Evolutionary conservation across 2,329 filamentous ascomycete genomes (phyloP).

Genomic region (Endoconidiophora laricicola): DNA sequence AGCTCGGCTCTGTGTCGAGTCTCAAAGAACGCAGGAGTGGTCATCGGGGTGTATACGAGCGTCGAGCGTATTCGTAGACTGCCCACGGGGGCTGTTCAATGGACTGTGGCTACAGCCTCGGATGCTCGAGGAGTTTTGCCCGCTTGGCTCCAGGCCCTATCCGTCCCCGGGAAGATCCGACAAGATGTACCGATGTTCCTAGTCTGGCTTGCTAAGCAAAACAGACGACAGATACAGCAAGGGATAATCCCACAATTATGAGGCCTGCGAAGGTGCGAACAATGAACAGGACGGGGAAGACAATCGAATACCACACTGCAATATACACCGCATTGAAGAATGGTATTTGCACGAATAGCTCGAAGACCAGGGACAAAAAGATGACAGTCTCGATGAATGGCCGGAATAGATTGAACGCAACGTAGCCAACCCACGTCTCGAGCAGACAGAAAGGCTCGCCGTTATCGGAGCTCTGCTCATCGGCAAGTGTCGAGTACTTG

Average conservation of each 20-base stretch:
- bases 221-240: slow-evolving; percentile 7
- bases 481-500: neutral
- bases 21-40: slow-evolving; percentile 35
- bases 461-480: neutral
- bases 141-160: slow-evolving; percentile 46
- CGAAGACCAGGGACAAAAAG: slow-evolving; percentile 4
- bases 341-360: neutral
- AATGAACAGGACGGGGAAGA: neutral
- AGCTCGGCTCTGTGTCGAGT: slow-evolving; percentile 44
- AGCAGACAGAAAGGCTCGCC: slow-evolving; percentile 6
- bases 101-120: slow-evolving; percentile 63
- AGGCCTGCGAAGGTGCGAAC: slow-evolving; percentile 4
- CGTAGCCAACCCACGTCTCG: slow-evolving; percentile 11
- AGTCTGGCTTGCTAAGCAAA: slow-evolving; percentile 37
- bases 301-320: neutral
- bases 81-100: slow-evolving; percentile 37
- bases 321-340: slow-evolving; percentile 1
- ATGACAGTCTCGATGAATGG: slow-evolving; percentile 6
- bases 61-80: slow-evolving; percentile 43
- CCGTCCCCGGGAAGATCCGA: slow-evolving; percentile 43
- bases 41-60: slow-evolving; percentile 45
- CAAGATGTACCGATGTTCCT: slow-evolving; percentile 59
- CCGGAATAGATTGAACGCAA: slow-evolving; percentile 5
- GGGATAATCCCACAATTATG: slow-evolving; percentile 8
- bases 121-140: slow-evolving; percentile 54